phyloP scores from a whole-genome alignment of 441 rosid species.

The Arabidopsis hybrid region DNA sequence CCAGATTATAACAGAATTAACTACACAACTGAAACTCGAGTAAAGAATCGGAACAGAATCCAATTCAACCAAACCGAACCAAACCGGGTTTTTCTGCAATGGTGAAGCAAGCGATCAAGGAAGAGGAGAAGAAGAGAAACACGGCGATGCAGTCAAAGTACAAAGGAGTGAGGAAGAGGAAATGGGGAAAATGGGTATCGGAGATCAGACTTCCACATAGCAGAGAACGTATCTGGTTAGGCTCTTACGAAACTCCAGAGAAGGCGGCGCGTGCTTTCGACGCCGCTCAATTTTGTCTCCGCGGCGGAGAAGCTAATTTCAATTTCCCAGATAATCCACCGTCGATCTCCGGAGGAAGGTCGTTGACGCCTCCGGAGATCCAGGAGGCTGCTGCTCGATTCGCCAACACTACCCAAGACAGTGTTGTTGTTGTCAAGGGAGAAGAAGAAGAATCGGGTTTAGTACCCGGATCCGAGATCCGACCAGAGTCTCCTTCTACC shows the following conservation, averaged over 20 bases:
- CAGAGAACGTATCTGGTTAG: slow-evolving; percentile 86
- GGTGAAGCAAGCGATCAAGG: slow-evolving; percentile 37
- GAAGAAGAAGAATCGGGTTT: slow-evolving; percentile 36
- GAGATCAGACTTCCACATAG: slow-evolving; percentile 83
- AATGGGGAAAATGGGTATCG: slow-evolving; percentile 94
- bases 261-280: slow-evolving; percentile 93
- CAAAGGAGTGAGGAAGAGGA: slow-evolving; percentile 84
- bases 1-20: slow-evolving; percentile 12
- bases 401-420: slow-evolving; percentile 41
- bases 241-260: slow-evolving; percentile 71
- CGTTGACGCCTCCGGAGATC: slow-evolving; percentile 59
- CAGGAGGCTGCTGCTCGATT: slow-evolving; percentile 62
- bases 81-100: slow-evolving; percentile 7
- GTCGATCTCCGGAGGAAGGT: slow-evolving; percentile 53
- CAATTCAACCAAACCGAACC: background rate
- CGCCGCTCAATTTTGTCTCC: slow-evolving; percentile 80
- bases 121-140: slow-evolving; percentile 21
- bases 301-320: slow-evolving; percentile 63
- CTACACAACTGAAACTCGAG: background rate
- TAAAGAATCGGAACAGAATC: slow-evolving; percentile 16
- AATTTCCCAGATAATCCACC: slow-evolving; percentile 82
- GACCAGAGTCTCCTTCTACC: slow-evolving; percentile 48
- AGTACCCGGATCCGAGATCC: slow-evolving; percentile 38
- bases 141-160: slow-evolving; percentile 50
- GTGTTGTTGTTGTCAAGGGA: background rate